Evolutionary conservation across 2,329 filamentous ascomycete genomes (phyloP), one percentile per base, ranked within the genome.

Genomic region (Tolypocladium capitatum): DNA sequence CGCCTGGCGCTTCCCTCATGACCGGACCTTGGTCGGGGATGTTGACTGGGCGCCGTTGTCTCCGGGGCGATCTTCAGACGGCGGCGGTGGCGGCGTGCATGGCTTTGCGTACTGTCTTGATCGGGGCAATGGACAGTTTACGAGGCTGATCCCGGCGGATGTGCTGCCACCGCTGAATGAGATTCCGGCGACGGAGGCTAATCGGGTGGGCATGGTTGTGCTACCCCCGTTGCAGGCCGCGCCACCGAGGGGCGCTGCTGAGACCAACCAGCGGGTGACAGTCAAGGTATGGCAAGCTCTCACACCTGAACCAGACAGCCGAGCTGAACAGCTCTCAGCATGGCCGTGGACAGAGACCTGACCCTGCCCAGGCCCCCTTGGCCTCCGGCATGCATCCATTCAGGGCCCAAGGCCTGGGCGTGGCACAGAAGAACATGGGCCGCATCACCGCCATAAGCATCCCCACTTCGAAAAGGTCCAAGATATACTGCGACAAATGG

Each of bases 401-500:
- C 31, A 7, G 30, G 30, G 30, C 11, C 30, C 30, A 31, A 14
- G 14, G 13, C 33, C 33, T 18, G 16, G 18, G n/a, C 16, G 16
- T 34, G 33, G 16, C 33, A 6, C 33, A 18, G 33, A 34, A 34
- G 16, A 16, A 34, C 33, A n/a, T 34, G 2, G n/a, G 10, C 33
- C 16, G 16, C 16, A 10, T 34, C 33, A 4, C 33, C n/a, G 33
- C 33, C 33, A n/a, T 8, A 16, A 10, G 33, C 16, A 34, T 18
- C 8, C n/a, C 33, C 8, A 18, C 7, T 4, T 34, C 7, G 16
- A 34, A 18, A 4, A 34, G 33, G 16, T 34, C 33, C 16, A 34
- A 34, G 33, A 18, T 34, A 34, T 34, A 34, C 16, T 95, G 89
- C 66, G 86, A 88, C 49, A 87, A 91, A 64, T 96, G 89, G 89